Base-by-base conservation (phyloP, 1,284 basidiomycete genomes). In the Tilletia setariae region DNA sequence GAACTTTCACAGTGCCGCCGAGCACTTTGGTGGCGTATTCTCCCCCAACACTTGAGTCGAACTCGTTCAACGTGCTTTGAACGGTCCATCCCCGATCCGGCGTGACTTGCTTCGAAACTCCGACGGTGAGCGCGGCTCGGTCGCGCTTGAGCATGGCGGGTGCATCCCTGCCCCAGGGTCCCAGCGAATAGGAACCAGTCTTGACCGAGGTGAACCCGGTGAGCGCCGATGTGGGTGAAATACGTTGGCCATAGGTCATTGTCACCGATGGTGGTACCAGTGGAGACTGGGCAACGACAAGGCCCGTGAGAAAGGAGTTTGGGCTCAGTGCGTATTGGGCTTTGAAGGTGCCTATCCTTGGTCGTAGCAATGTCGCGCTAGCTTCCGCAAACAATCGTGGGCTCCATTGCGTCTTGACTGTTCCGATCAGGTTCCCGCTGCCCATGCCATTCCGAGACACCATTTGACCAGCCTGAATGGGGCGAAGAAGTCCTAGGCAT, bases 401-500 rank as follows among this genome's bases (percentile, higher is more conserved):
- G 25, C 86, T 87, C 78, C 87, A 86, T 70, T 89, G 89, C 74
- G 90, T 88, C 68, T 87, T 86, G 63, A 90, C 73, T 3, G 88
- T 88, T 56, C 88, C 88, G 53, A 86, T 78, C 67, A 90, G 79
- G 67, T 85, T 86, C 19, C 85, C 86, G 6, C 84, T 85, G 9
- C 85, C 85, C 19, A 78, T 74, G 7, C 84, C 81, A 61, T 78
- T 78, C 28, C 83, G 73, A 7, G 78, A 77, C 25, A 84, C 77
- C 80, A 85, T 84, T 66, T 85, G 84, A 1, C 78, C 80, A 0
- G 74, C 71, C 56, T 61, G 6, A n/a, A 28, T n/a, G 53, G 28
- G 16, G 53, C 7, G 21, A 4, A 28, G 21, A 6, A 3, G 21
- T 49, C 21, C 46, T 16, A 23, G 6, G 46, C 16, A 23, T 49